phyloP scores from a whole-genome alignment of 1,139 yeast genomes.

The Geotrichum bryndzae region DNA sequence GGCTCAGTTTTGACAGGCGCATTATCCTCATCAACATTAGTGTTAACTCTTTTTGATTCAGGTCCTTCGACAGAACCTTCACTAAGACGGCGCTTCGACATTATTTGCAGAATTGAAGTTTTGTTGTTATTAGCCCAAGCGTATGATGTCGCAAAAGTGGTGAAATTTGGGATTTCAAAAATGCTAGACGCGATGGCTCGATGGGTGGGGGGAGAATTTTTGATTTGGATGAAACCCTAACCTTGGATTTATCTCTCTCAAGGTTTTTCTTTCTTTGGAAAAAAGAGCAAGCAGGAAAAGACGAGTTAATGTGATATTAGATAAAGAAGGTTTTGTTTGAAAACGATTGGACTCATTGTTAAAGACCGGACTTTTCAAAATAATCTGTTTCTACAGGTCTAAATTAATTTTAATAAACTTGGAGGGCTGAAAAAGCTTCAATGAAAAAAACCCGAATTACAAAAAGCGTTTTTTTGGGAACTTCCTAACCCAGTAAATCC shows the following conservation, averaged over 20 bases:
- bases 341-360: no score
- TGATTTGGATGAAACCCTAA: not conserved
- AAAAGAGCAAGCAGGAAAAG: no score
- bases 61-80: slow-evolving; percentile 8
- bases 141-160: not conserved
- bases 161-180: not conserved
- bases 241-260: not conserved
- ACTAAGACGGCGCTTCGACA: slow-evolving; percentile 12
- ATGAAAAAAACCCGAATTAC: not conserved
- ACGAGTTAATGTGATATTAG: no score
- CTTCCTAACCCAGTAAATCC: slow-evolving; percentile 6
- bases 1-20: not conserved
- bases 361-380: no score
- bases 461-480: not conserved
- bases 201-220: slow-evolving; percentile 1
- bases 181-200: not conserved
- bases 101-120: not conserved
- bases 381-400: not conserved
- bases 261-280: no score
- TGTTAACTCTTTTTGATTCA: slow-evolving; percentile 7
- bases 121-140: not conserved
- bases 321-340: not conserved
- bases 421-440: not conserved
- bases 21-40: not conserved
- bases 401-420: not conserved